Evolutionary conservation across 1,284 basidiomycete genomes (phyloP).

Genomic region (Trichosporon sp.): DNA sequence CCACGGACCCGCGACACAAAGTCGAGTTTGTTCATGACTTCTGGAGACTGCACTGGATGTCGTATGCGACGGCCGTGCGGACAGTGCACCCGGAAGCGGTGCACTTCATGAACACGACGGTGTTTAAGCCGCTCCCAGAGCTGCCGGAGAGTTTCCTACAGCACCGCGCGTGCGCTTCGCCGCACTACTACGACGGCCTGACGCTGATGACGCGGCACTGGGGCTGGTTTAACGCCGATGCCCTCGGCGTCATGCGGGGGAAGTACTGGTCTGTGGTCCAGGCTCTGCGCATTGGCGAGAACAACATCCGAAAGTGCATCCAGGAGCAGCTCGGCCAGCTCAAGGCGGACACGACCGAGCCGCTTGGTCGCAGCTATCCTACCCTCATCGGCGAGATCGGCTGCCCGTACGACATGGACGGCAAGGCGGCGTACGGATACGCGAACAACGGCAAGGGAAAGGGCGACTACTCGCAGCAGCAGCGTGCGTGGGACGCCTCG

Average conservation of each 20-base stretch:
- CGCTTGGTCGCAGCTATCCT: conserved; percentile 68
- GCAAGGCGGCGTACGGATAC: conserved; percentile 69
- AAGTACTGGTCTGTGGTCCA: conserved; percentile 69
- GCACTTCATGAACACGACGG: conserved; percentile 87
- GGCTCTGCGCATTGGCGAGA: conserved; percentile 69
- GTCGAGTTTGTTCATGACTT: conserved; percentile 73
- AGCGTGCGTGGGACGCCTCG: conserved; percentile 86
- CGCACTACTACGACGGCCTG: conserved; percentile 95
- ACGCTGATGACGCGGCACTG: conserved; percentile 74
- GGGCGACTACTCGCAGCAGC: conserved; percentile 79
- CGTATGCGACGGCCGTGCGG: conserved; percentile 70
- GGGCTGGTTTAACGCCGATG: conserved; percentile 88
- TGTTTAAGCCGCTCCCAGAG: conserved; percentile 73
- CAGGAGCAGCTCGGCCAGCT: conserved; percentile 82
- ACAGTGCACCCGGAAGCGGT: conserved; percentile 79
- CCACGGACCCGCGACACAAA: conserved; percentile 51
- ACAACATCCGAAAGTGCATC: conserved; percentile 77
- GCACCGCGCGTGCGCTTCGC: conserved; percentile 75
- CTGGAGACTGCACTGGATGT: conserved; percentile 76
- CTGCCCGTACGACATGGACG: conserved; percentile 81
- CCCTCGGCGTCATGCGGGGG: conserved; percentile 72
- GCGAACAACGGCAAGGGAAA: conserved; percentile 71
- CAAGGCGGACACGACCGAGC: conserved; percentile 64
- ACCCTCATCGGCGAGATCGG: conserved; percentile 96
- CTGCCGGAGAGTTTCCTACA: conserved; percentile 66